Percentiles rank a stretch among this genome's conserved stretches.
phyloP scores from a whole-genome alignment of 345 rosid species.

The Citrus hindsii region DNA sequence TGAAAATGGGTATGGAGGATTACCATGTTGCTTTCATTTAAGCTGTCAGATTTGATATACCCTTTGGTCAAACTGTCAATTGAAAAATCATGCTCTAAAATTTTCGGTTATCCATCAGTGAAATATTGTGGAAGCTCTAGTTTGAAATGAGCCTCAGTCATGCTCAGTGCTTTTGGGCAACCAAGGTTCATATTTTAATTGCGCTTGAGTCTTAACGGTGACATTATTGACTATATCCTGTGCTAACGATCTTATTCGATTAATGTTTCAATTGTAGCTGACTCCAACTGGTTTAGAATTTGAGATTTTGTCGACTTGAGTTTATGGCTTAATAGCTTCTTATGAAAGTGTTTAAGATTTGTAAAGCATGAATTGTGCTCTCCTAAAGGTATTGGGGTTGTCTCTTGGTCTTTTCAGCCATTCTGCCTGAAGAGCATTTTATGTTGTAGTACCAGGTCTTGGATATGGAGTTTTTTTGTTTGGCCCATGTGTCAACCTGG shows the following conservation, averaged over 20 bases:
- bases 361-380: too few relatives aligned
- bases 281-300: background rate
- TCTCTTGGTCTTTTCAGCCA: background rate
- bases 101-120: background rate
- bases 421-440: background rate
- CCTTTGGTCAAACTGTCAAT: background rate
- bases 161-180: background rate
- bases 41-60: background rate
- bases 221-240: background rate
- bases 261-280: background rate
- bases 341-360: too few relatives aligned
- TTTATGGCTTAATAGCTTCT: background rate
- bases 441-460: background rate
- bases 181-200: background rate
- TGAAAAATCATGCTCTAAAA: background rate
- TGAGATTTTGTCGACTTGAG: background rate
- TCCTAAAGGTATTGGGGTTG: too few relatives aligned
- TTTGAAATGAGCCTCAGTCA: background rate
- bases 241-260: background rate
- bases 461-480: background rate
- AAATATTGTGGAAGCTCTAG: background rate
- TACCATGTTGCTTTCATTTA: background rate
- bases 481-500: background rate
- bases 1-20: slow-evolving; percentile 56
- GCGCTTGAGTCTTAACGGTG: background rate